A percentile compares a stretch with the other conserved stretches of the same genome.
Evolutionary conservation across 2,329 filamentous ascomycete species (phyloP).

Genomic region (Tolypocladium nubicola): DNA sequence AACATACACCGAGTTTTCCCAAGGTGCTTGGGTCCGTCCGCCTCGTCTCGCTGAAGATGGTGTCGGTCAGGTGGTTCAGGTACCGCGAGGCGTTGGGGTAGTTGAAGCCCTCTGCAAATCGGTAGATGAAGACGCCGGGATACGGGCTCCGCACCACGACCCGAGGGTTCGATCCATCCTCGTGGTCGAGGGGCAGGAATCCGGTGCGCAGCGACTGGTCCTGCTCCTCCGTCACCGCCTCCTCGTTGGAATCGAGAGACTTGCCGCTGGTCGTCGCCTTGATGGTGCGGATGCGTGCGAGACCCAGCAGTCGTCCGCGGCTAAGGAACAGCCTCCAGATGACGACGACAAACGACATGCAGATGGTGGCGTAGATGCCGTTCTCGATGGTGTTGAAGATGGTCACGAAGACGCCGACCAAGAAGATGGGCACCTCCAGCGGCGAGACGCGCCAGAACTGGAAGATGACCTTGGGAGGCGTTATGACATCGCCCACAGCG

Average conservation of each 20-base stretch:
- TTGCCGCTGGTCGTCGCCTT: conserved; percentile 56
- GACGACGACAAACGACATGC: conserved; percentile 57
- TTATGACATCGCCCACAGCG: conserved; percentile 78
- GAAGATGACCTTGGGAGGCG: conserved; percentile 71
- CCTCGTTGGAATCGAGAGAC: conserved; percentile 6
- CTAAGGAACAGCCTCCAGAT: conserved; percentile 72
- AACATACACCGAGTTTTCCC: conserved; percentile 35
- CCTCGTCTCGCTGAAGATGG: conserved; percentile 34
- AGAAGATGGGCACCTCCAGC: conserved; percentile 74
- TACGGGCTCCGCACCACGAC: conserved; percentile 34
- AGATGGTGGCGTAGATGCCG: conserved; percentile 75
- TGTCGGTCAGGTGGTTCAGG: conserved; percentile 36
- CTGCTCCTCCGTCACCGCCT: conserved; percentile 35
- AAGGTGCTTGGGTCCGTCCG: conserved; percentile 30
- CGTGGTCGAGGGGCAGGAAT: conserved; percentile 37
- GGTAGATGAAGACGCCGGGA: conserved; percentile 45
- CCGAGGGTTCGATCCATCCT: conserved; percentile 40
- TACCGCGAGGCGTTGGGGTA: conserved; percentile 43
- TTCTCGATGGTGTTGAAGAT: conserved; percentile 75
- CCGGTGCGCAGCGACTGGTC: conserved; percentile 24
- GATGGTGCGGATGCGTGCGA: conserved; percentile 75
- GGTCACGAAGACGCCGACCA: conserved; percentile 73
- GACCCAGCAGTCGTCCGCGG: conserved; percentile 67
- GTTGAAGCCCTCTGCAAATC: conserved; percentile 45
- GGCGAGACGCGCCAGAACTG: conserved; percentile 84